Conservation (phyloP, 2,329 filamentous ascomycete species). For the Cladophialophora psammophila region DNA sequence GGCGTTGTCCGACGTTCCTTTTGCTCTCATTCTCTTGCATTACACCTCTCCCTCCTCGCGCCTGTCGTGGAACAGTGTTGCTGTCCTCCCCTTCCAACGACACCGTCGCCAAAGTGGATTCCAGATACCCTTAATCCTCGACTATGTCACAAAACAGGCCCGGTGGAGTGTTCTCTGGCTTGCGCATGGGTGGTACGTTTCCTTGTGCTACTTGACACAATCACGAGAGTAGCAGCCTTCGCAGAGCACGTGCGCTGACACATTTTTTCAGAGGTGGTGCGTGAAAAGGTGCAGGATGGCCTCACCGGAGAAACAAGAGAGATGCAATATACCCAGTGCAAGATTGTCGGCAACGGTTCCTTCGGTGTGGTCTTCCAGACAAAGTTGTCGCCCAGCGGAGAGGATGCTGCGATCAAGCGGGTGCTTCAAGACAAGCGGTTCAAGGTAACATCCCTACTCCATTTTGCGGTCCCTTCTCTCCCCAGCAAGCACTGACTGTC, state of each 20-base stretch:
- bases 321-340: constrained; percentile 98
- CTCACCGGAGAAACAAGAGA: constrained; percentile 95
- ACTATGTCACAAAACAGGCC: constrained; percentile 90
- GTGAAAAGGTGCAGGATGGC: constrained; percentile 98
- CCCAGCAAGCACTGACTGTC: constrained; percentile 43
- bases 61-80: constrained; percentile 23
- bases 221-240: constrained; percentile 11
- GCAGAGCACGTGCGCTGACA: constrained; percentile 41
- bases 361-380: constrained; percentile 99
- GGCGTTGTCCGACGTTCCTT: constrained; percentile 23
- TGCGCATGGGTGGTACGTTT: constrained; percentile 96
- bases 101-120: constrained; percentile 40
- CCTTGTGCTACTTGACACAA: constrained; percentile 39
- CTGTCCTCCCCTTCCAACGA: constrained; percentile 20
- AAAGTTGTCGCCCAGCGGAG: constrained; percentile 94
- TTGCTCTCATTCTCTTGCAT: constrained; percentile 23
- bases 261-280: constrained; percentile 79
- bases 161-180: constrained; percentile 76
- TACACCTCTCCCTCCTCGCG: constrained; percentile 30
- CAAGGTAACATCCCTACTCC: constrained; percentile 71
- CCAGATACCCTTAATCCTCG: constrained; percentile 43
- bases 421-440: constrained; percentile 99
- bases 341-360: constrained; percentile 98
- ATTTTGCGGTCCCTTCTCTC: not conserved
- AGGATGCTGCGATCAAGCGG: constrained; percentile 98